Conservation (phyloP, 305 asterid genomes). For the Solanum hybrid region DNA sequence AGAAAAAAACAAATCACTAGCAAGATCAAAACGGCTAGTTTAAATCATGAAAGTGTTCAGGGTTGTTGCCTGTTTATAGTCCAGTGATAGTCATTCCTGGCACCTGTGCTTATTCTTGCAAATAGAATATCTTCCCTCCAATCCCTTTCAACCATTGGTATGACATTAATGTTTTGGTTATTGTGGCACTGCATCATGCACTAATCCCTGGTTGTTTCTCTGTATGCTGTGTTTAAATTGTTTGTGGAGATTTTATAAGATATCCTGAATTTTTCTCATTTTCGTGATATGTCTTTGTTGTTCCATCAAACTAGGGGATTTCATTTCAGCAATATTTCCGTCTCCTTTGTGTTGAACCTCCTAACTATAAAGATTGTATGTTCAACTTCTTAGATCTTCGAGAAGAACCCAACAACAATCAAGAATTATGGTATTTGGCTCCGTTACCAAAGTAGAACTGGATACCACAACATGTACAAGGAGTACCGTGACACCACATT, state of each 20-base stretch:
- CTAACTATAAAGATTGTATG: neutral
- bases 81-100: neutral
- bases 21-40: neutral
- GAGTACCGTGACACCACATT: conserved; percentile 20
- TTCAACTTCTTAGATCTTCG: conserved; percentile 8
- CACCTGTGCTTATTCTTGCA: neutral
- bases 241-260: neutral
- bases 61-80: neutral
- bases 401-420: conserved; percentile 15
- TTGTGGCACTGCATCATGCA: neutral
- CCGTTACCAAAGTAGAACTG: conserved; percentile 20
- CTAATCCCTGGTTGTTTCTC: neutral
- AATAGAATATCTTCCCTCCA: neutral
- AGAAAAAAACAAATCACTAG: neutral
- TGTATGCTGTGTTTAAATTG: neutral
- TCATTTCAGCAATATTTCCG: neutral
- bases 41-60: neutral
- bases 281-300: neutral
- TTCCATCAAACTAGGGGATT: neutral
- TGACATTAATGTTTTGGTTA: neutral
- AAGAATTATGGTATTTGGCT: conserved; percentile 20
- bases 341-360: neutral
- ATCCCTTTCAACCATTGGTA: neutral
- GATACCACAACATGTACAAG: conserved; percentile 22
- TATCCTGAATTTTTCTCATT: neutral